These are phyloP conservation scores for Citrullus mucosospermus DNA, from an alignment of 306 rosid genomes.

Conservation along the genomic window DNA sequence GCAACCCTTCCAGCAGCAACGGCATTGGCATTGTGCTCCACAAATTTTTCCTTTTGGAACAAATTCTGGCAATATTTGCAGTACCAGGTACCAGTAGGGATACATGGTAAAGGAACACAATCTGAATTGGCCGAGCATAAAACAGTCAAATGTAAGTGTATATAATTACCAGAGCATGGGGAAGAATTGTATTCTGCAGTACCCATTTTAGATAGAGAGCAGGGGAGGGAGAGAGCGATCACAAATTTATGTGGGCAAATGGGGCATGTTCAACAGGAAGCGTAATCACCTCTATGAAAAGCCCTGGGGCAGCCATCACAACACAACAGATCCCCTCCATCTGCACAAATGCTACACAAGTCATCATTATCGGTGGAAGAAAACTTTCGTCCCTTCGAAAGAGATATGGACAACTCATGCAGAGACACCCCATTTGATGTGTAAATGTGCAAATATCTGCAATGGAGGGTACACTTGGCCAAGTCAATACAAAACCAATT, in stretches of 20 bases:
- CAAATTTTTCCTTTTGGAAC: constrained; percentile 44
- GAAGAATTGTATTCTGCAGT: not conserved
- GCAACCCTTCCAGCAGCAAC: constrained; percentile 62
- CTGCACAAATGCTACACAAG: constrained; percentile 67
- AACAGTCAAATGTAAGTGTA: not conserved
- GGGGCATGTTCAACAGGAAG: not conserved
- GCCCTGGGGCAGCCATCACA: constrained; percentile 95
- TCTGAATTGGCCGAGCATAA: constrained; percentile 32
- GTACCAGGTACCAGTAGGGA: constrained; percentile 73
- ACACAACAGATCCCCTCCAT: constrained; percentile 78
- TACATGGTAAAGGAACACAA: constrained; percentile 51
- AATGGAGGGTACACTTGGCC: constrained; percentile 7
- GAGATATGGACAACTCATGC: constrained; percentile 67
- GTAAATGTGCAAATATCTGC: constrained; percentile 84
- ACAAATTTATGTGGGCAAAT: no score
- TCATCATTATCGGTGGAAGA: constrained; percentile 57
- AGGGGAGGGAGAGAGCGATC: no score
- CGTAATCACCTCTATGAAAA: constrained; percentile 56
- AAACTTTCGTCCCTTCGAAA: constrained; percentile 46
- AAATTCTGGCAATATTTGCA: constrained; percentile 69
- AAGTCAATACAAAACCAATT: constrained; percentile 6
- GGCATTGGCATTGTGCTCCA: constrained; percentile 55
- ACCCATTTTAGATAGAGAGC: not conserved
- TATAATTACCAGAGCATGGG: not conserved
- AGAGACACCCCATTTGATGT: constrained; percentile 88